Evolutionary conservation across 139 green algal species (phyloP).

Genomic region (Haematococcus lacustris): DNA sequence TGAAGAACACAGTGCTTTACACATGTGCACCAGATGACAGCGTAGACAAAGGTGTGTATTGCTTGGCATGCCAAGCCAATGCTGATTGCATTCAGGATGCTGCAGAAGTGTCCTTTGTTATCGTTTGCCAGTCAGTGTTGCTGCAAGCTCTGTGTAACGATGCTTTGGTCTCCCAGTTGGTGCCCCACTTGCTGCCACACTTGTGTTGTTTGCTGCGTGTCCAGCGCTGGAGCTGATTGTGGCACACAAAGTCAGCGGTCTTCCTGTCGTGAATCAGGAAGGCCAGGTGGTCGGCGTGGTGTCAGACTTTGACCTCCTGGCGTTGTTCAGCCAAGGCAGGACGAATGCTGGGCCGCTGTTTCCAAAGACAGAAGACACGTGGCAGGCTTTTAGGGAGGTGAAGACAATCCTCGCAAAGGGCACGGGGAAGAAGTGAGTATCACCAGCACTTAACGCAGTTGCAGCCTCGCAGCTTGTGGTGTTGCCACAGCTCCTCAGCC

Average conservation of each 20-base stretch:
- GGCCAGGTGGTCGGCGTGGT: slow-evolving; percentile 68
- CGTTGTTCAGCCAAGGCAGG: slow-evolving; percentile 45
- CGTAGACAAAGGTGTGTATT: slow-evolving; percentile 39
- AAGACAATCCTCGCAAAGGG: slow-evolving; percentile 54
- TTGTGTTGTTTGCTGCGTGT: not conserved
- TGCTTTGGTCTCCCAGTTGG: not conserved
- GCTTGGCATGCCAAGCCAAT: not conserved
- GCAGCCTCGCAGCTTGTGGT: not conserved
- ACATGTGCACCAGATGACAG: slow-evolving; percentile 32
- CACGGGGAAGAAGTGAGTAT: slow-evolving; percentile 43
- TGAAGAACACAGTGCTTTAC: slow-evolving; percentile 27
- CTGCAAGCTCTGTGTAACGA: not conserved
- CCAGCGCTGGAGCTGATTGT: slow-evolving; percentile 3
- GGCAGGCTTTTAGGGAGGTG: slow-evolving; percentile 50
- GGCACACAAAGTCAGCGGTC: too few relatives aligned
- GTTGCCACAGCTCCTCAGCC: too few relatives aligned
- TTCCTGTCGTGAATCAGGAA: too few relatives aligned
- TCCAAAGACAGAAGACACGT: slow-evolving; percentile 30
- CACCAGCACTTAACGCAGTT: too few relatives aligned
- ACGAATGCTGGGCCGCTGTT: slow-evolving; percentile 41
- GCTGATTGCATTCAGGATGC: not conserved
- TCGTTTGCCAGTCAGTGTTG: not conserved
- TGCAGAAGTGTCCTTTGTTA: not conserved
- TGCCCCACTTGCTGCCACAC: not conserved
- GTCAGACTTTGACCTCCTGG: slow-evolving; percentile 66